Evolutionary conservation across 2,329 filamentous ascomycete species (phyloP), one percentile per base, ranked within the genome.

Genomic region (Cladosporium cucumerinum): DNA sequence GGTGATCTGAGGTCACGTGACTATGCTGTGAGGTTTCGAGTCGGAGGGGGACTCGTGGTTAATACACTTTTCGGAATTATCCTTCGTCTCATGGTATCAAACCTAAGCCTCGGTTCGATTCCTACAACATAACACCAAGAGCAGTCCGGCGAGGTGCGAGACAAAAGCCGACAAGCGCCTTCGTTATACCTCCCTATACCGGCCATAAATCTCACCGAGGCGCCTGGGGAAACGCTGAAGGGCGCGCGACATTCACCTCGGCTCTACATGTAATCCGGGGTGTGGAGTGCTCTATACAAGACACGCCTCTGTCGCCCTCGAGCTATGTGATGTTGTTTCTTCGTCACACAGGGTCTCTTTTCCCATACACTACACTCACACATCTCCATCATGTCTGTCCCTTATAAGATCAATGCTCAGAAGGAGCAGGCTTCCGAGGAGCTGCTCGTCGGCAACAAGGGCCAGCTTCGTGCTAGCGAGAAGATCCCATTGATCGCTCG

Each of bases 401-500:
- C 74, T 61, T 75, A 77, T 68, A 75, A 72, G 68, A 76, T 75
- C 61, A 54, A 59, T 57, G 65, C 66, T 32, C 57, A 68, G 65
- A 70, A 70, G 68, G 68, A 67, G 63, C 68, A 76, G 64, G 72
- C 72, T 57, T 74, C 71, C 21, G 68, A 76, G 69, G 72, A 75
- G 62, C 69, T 76, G 54, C 71, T 73, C 68, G 69, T 72, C 39
- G 71, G 71, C 59, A 64, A 62, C 39, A 61, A 64, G 49, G 55
- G 51, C 67, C 76, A 79, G 66, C 68, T 78, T 57, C 66, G 74
- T 61, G 85, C 86, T 70, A 84, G 84, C 74, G 72, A 83, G 76
- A 78, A 78, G 66, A 87, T 89, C 66, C 86, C 86, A 49, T 77
- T 80, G 64, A 84, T 88, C 70, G 86, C 84, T 48, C 77, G 79